Conservation (phyloP, 2,329 filamentous ascomycete species). For the Sclerotinia spermophila region DNA sequence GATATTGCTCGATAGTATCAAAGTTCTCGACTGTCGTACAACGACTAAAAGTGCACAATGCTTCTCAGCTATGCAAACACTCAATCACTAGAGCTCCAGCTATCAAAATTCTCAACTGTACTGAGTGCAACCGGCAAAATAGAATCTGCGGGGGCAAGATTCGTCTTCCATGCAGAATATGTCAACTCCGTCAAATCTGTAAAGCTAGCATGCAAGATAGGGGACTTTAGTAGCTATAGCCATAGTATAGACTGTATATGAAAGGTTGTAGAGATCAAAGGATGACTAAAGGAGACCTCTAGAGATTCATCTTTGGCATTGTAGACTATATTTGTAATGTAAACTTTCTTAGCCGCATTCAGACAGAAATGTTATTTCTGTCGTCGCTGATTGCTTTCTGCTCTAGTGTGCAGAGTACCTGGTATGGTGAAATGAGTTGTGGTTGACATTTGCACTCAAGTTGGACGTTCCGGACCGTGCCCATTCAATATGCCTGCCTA, state of each 20-base stretch:
- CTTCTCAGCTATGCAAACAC: not conserved
- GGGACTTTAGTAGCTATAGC: not conserved
- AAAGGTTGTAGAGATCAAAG: not conserved
- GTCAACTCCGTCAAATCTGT: not conserved
- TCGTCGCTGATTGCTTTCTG: not conserved
- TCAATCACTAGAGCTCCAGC: not conserved
- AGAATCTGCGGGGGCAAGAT: no score
- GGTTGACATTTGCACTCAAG: not conserved
- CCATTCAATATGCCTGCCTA: not conserved
- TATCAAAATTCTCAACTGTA: not conserved
- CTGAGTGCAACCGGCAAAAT: no score
- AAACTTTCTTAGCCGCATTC: no score
- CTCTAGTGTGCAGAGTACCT: not conserved
- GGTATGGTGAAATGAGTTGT: not conserved
- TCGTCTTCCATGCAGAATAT: not conserved
- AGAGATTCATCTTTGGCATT: no score
- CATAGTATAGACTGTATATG: not conserved
- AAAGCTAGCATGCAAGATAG: not conserved
- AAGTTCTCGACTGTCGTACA: not conserved
- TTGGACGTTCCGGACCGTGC: slow-evolving; percentile 7
- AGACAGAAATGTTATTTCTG: not conserved
- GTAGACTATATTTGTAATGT: no score
- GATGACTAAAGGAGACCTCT: not conserved
- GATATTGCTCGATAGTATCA: not conserved
- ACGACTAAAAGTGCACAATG: not conserved